Base-by-base conservation (phyloP, 2,329 filamentous ascomycete species). In the Neoascochyta sp. region DNA sequence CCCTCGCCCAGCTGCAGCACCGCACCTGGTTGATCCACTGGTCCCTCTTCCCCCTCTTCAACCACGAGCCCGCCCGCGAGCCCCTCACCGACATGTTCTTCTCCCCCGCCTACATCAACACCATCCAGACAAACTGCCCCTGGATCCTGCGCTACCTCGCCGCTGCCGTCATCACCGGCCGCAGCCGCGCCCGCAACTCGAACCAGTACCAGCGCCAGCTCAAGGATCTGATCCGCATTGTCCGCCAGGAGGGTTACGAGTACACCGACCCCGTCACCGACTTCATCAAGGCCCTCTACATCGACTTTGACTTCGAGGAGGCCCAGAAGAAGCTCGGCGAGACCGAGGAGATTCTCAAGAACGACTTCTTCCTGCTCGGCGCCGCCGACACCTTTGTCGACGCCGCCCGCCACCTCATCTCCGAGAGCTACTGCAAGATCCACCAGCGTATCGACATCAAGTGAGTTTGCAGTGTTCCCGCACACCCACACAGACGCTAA, bases 371-470 rank as follows among this genome's bases (percentile, higher is more conserved):
- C 83, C 77, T 98, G 35, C 79, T 84, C 34, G 82, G 80, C 12
- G 79, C 85, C 3, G 81, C 86, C 18, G 90, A 96, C 54, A 74
- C 80, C 22, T 98, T 98, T 61, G 86, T 98, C 44, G 90, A 96
- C 60, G 83, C 87, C 27, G 92, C 92, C 21, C 78, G 92, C 59
- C 92, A 98, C 73, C 75, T 98, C 39, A 96, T 98, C 65, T 96
- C 90, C 32, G 92, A 98, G 74, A 88, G 81, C 65, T 98, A 98
- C 77, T 98, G 92, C 86, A 96, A 96, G 79, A 98, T 98, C 64
- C 93, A 96, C 68, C 88, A 94, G 63, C 79, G 90, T 54, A 98
- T 98, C 63, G 90, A 96, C 65, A 96, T 98, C 65, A 88, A 89
- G 77, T 81, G 63, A 55, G 74, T 64, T 18, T 16, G 16, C 11